Evolutionary conservation across 768 basidiomycete genomes (phyloP), one percentile per base, ranked within the genome.

Genomic region (Lyophyllum decastes): DNA sequence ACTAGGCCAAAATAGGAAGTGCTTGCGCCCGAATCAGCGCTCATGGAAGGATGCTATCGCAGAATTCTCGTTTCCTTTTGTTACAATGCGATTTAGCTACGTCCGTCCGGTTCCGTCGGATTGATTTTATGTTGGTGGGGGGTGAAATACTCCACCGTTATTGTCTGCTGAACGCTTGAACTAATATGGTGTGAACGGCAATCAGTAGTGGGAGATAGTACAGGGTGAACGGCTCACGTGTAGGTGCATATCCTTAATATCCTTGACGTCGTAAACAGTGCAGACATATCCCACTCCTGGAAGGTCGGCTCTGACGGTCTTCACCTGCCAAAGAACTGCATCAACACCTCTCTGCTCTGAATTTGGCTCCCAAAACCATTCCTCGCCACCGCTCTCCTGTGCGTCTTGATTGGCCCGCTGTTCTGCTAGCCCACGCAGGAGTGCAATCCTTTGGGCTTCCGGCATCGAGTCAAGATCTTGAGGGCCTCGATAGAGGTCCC

Each of bases 291-390:
- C 50, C 35, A 40, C 16, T 21, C 50, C 50, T n/a, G n/a, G 19
- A 21, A 52, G 40, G 22, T 52, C 50, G 21, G 50, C 50, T 17
- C 50, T 27, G 21, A 52, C 33, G 24, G 6, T 52, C 21, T 52
- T 52, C 50, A 52, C 50, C 35, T 52, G 50, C 50, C 50, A 52
- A 4, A 52, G 50, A 25, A 52, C 22, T 7, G 50, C 50, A 14
- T 52, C 34, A 11, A 52, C 17, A 19, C 50, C 50, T 17, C 24
- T 52, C 50, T 52, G 50, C 17, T 38, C 50, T 22, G 50, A 52
- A 24, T 35, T 35, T 6, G 50, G 50, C 34, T 52, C 50, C 50
- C 50, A 52, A 35, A 52, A 52, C 50, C 50, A 52, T 11, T 52
- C 50, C 19, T 52, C 50, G 5, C 50, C 50, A 4, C 35, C 35